Evolutionary conservation across 164 flowering plant species (phyloP), one percentile per base, ranked within the genome.

Genomic region (Berberis vulgaris): DNA sequence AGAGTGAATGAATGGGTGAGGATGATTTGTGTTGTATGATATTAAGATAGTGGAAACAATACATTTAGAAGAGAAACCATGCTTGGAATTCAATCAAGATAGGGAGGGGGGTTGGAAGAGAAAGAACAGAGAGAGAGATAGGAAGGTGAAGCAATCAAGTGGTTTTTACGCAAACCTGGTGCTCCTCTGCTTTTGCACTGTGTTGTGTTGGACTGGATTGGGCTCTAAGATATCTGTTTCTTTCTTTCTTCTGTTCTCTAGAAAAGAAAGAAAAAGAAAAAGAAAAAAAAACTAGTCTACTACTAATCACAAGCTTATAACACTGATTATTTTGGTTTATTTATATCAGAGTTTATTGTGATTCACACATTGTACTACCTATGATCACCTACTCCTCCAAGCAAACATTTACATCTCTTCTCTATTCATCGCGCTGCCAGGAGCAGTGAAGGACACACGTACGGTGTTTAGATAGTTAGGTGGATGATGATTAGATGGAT

Each of bases 151-250:
- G 79, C 79, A 83, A 81, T 83, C 78, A 82, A 86, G 91, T 88
- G 90, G 86, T 69, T 71, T 82, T 81, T 81, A 88, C 81, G 91
- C 96, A 84, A 84, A 78, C 69, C 57, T 68, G 80, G 77, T 73
- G 73, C 76, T 55, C 54, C 42, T 53, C 13, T 68, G 82, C 76
- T 77, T 72, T 66, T 69, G 73, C 78, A 73, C 26, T 26, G 26
- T 26, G 26, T 26, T 26, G 26, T 26, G n/a, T 72, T 74, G 76
- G 71, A 74, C 55, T 83, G 71, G 83, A 83, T 86, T 86, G 86
- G 78, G 68, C 70, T 83, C 78, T 73, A 87, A 87, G 90, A 71
- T 63, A 83, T 74, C 87, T 71, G 66, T 55, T 41, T 67, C 26
- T 26, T 26, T 26, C 26, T 26, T 26, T 26, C 26, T 0, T 26